These are phyloP conservation scores for Posidonia australis DNA, from an alignment of 106 monocot species.

Conservation along the genomic window DNA sequence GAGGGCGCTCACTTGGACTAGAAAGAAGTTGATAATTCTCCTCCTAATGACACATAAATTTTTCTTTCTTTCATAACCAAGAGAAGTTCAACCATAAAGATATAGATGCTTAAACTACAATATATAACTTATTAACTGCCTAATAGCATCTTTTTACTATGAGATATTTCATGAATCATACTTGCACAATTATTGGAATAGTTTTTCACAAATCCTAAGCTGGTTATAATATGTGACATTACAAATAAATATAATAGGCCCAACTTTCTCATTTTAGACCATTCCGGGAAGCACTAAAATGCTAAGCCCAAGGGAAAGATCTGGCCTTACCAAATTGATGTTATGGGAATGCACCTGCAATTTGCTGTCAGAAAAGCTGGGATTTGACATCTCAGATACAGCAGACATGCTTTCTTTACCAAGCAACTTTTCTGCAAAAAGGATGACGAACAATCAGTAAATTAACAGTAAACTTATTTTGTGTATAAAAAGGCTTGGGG, in stretches of 20 bases:
- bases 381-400: slow-evolving; percentile 26
- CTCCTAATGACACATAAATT: neutral
- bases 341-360: slow-evolving; percentile 20
- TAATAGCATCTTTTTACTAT: neutral
- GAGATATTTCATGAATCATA: neutral
- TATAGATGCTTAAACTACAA: too few relatives aligned
- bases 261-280: neutral
- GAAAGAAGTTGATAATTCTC: neutral
- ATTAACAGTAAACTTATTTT: neutral
- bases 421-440: slow-evolving; percentile 43
- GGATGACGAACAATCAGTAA: neutral
- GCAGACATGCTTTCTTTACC: slow-evolving; percentile 43
- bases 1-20: slow-evolving; percentile 7
- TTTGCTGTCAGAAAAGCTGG: slow-evolving; percentile 21
- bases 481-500: neutral
- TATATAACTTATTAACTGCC: neutral
- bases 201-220: neutral
- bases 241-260: neutral
- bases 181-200: neutral
- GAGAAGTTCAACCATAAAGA: slow-evolving; percentile 1
- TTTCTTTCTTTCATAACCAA: slow-evolving; percentile 3
- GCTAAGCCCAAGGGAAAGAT: neutral
- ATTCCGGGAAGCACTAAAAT: neutral
- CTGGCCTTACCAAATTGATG: slow-evolving; percentile 4
- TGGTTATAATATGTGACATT: neutral